Evolutionary conservation across 345 rosid species (phyloP), one percentile per base, ranked within the genome.

Genomic region (Hirschfeldia incana): DNA sequence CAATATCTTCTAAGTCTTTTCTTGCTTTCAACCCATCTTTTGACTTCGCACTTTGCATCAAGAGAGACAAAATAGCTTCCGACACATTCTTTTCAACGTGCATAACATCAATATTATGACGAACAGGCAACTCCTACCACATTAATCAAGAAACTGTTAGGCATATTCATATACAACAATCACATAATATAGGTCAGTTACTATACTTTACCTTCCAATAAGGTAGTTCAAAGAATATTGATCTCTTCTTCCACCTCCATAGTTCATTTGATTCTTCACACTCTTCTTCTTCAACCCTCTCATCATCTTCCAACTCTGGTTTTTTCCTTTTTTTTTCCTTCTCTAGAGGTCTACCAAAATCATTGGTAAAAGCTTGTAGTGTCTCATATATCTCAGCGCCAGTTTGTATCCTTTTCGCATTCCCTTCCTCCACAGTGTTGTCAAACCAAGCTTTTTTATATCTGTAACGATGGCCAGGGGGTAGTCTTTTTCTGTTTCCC

Each of bases 161-260:
- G 17, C 65, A 61, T 61, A 29, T 61, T 28, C 16, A 15, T 29
- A 61, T 62, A 62, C 36, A 62, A 62, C 4, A 62, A 62, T 13
- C 9, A 4, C 0, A 62, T 0, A 62, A 62, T 30, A 62, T 30
- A 29, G 17, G 1, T 30, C 9, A 62, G 8, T 12, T 62, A 30
- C 4, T 12, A 0, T 62, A 11, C 17, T 42, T 64, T 34, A 33
- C 28, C 68, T 64, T 64, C 46, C 27, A 34, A 28, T 34, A 64
- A 46, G 28, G 28, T 36, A 65, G 51, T 36, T 65, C 69, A 65
- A 34, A 36, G n/a, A 65, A 65, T 65, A 65, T 65, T 16, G 29
- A 65, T 65, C 13, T 65, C 69, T 16, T 65, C 7, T 65, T 65
- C 49, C 46, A 65, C 49, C 46, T 46, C 44, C 68, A n/a, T 33